Evolutionary conservation across 495 filamentous ascomycete genomes (phyloP).

Genomic region (Aspergillus ostianus): DNA sequence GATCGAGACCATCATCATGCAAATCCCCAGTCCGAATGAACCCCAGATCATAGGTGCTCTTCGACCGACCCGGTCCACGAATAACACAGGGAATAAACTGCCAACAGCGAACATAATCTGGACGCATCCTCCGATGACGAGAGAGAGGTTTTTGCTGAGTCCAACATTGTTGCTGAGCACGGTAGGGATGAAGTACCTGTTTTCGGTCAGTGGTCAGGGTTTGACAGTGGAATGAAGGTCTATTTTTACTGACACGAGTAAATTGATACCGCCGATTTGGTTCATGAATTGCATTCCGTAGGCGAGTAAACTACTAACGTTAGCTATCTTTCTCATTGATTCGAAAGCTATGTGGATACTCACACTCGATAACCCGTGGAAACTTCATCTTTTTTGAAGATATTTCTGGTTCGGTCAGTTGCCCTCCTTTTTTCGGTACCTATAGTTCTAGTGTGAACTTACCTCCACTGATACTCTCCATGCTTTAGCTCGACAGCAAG

Average conservation of each 20-base stretch:
- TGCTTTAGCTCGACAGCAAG: constrained; percentile 45
- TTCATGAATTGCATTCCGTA: constrained; percentile 52
- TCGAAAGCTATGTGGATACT: not conserved
- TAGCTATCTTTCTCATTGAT: not conserved
- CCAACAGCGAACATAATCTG: constrained; percentile 42
- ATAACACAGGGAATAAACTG: constrained; percentile 44
- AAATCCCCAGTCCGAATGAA: constrained; percentile 46
- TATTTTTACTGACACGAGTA: constrained; percentile 40
- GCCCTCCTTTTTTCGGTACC: not conserved
- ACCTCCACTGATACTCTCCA: constrained; percentile 41
- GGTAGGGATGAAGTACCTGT: constrained; percentile 21
- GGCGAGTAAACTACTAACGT: constrained; percentile 35
- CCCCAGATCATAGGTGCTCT: constrained; percentile 59
- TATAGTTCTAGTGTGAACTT: not conserved
- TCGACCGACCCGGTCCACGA: constrained; percentile 53
- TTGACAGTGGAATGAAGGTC: no score
- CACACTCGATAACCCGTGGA: constrained; percentile 51
- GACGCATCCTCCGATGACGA: constrained; percentile 50
- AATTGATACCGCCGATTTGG: constrained; percentile 50
- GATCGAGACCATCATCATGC: constrained; percentile 52
- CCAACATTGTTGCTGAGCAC: constrained; percentile 52
- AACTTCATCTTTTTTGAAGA: constrained; percentile 50
- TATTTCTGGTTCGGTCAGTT: constrained; percentile 22
- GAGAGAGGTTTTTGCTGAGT: constrained; percentile 43
- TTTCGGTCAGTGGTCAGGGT: not conserved